Conservation (phyloP, 1,284 basidiomycete species). For the Ceratobasidium sp. region DNA sequence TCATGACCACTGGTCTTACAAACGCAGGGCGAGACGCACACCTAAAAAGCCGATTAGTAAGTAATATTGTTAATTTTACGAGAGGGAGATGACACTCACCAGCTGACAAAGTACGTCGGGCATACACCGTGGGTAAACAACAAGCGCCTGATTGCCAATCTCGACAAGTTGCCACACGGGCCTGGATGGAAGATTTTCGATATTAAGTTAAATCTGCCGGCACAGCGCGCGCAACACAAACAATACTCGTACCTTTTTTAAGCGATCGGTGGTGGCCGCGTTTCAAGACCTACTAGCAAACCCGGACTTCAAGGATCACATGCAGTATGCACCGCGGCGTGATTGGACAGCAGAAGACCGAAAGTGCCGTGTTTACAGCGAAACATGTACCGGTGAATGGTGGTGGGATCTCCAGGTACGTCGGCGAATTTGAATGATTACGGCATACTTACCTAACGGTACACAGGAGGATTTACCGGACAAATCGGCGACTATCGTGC, state of each 20-base stretch:
- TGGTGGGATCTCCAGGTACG: slow-evolving; percentile 39
- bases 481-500: background rate
- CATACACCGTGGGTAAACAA: slow-evolving; percentile 24
- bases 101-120: background rate
- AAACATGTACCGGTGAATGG: slow-evolving; percentile 32
- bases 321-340: slow-evolving; percentile 37
- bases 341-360: slow-evolving; percentile 21
- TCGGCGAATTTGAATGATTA: background rate
- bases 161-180: slow-evolving; percentile 20
- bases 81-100: background rate
- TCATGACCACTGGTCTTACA: slow-evolving; percentile 27
- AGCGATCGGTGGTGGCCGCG: slow-evolving; percentile 3
- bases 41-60: slow-evolving; percentile 25
- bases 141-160: background rate
- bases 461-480: background rate
- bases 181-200: slow-evolving; percentile 17
- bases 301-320: slow-evolving; percentile 20
- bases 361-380: slow-evolving; percentile 20
- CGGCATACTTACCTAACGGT: slow-evolving; percentile 2
- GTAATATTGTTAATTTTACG: background rate
- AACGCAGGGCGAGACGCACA: background rate
- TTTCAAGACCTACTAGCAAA: slow-evolving; percentile 39
- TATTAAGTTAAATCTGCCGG: background rate
- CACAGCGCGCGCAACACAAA: too few species aligned
- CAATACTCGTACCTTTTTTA: slow-evolving; percentile 8